A percentile compares a stretch with the other conserved stretches of the same genome.
Conservation (phyloP, 371 early-diverging fungal species). For the Blyttiomyces sp. region DNA sequence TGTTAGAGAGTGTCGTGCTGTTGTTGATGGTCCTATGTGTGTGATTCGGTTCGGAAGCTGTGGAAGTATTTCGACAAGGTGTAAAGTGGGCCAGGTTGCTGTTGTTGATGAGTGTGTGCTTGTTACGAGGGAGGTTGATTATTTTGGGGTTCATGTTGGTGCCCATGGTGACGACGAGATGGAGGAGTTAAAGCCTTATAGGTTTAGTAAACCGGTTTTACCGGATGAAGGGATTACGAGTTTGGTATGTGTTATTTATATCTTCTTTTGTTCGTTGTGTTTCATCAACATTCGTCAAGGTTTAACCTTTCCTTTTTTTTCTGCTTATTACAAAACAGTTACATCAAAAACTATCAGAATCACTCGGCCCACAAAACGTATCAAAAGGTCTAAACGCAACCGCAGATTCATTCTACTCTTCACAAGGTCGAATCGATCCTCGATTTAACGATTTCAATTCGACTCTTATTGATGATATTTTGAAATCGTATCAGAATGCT, state of each 20-base stretch:
- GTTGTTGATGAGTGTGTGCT: not conserved
- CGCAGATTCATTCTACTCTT: constrained; percentile 87
- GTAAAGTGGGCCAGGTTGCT: constrained; percentile 56
- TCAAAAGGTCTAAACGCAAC: constrained; percentile 74
- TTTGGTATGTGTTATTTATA: too few species aligned
- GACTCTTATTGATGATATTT: too few species aligned
- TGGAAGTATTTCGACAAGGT: constrained; percentile 66
- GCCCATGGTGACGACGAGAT: too few species aligned
- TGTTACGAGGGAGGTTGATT: too few species aligned
- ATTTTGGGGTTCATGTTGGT: too few species aligned
- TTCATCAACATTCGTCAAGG: too few species aligned
- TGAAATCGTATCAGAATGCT: constrained; percentile 61
- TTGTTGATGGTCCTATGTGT: constrained; percentile 76
- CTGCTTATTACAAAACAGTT: constrained; percentile 8
- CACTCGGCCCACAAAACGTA: constrained; percentile 54
- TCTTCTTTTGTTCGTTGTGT: too few species aligned
- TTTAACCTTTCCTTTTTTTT: too few species aligned
- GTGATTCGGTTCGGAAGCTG: constrained; percentile 90
- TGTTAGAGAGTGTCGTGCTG: constrained; percentile 84
- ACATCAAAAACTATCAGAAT: not conserved
- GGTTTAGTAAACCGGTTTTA: too few species aligned
- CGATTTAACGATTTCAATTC: constrained; percentile 79
- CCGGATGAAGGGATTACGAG: too few species aligned
- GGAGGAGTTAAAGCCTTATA: too few species aligned
- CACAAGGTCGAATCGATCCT: constrained; percentile 80